Conservation (phyloP, 129 eudicot species). For the Centaurea solstitialis region DNA sequence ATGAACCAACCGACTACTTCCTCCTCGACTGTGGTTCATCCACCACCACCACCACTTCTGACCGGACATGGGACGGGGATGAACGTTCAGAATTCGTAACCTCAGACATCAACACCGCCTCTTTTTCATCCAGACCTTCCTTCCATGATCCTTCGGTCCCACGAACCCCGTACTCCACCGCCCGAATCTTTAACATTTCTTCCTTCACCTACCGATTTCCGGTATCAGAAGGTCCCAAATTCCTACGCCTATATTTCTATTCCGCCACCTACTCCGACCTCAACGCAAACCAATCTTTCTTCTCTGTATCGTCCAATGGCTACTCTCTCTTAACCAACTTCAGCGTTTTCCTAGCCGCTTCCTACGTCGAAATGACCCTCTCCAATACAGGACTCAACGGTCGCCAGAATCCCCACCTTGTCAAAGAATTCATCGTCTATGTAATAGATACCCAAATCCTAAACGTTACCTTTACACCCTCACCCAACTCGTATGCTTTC, state of each 20-base stretch:
- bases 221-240: slow-evolving; percentile 42
- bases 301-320: slow-evolving; percentile 35
- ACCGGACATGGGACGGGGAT: slow-evolving; percentile 38
- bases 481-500: slow-evolving; percentile 46
- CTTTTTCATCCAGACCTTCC: slow-evolving; percentile 6
- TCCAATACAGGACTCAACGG: neutral
- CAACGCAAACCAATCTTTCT: slow-evolving; percentile 17
- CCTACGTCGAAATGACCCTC: neutral
- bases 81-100: slow-evolving; percentile 15
- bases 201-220: slow-evolving; percentile 49
- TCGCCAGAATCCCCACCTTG: neutral
- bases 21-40: slow-evolving; percentile 39
- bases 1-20: slow-evolving; percentile 27
- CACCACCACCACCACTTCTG: neutral
- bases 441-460: slow-evolving; percentile 25
- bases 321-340: slow-evolving; percentile 52
- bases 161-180: slow-evolving; percentile 29
- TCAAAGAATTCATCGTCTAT: slow-evolving; percentile 41
- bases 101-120: slow-evolving; percentile 16
- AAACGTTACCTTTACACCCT: slow-evolving; percentile 45
- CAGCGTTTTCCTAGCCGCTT: slow-evolving; percentile 36
- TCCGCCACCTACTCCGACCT: slow-evolving; percentile 33
- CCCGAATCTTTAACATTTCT: slow-evolving; percentile 46
- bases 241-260: slow-evolving; percentile 68
- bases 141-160: slow-evolving; percentile 10